Conservation (phyloP, 2,329 filamentous ascomycete genomes). For the Pseudogymnoascus sp. region DNA sequence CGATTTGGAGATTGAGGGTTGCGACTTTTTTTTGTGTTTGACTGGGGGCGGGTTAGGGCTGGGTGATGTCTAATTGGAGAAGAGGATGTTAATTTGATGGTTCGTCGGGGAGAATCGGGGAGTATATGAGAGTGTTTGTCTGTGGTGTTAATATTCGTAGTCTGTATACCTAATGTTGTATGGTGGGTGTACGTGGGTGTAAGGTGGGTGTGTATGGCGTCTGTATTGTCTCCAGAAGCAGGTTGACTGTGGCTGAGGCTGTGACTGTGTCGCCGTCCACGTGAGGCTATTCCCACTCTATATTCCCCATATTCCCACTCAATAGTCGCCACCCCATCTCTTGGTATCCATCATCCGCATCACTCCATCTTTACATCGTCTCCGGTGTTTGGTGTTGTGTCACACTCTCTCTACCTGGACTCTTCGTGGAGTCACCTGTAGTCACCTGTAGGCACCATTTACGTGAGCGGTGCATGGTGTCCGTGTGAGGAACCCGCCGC, state of each 20-base stretch:
- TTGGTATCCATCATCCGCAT: background rate
- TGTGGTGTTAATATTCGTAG: background rate
- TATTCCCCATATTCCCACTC: background rate
- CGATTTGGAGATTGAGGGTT: background rate
- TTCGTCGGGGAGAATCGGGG: background rate
- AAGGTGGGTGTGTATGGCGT: background rate
- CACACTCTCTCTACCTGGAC: background rate
- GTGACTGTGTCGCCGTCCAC: background rate
- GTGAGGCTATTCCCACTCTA: background rate
- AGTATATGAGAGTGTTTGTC: background rate
- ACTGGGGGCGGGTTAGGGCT: background rate
- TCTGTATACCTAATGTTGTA: background rate
- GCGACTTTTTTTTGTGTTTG: too few relatives aligned
- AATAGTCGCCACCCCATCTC: background rate
- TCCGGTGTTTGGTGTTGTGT: background rate
- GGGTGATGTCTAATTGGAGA: background rate
- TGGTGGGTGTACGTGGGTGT: background rate
- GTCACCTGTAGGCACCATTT: background rate
- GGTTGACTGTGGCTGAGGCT: background rate
- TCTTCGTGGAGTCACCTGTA: background rate
- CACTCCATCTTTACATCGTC: too few relatives aligned
- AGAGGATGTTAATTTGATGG: background rate
- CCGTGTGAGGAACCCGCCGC: background rate
- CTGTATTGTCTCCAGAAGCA: background rate
- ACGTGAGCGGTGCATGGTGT: background rate